These are phyloP conservation scores for Eremochloa ophiuroides DNA, from an alignment of 176 grass and related monocot genomes.

Conservation along the genomic window DNA sequence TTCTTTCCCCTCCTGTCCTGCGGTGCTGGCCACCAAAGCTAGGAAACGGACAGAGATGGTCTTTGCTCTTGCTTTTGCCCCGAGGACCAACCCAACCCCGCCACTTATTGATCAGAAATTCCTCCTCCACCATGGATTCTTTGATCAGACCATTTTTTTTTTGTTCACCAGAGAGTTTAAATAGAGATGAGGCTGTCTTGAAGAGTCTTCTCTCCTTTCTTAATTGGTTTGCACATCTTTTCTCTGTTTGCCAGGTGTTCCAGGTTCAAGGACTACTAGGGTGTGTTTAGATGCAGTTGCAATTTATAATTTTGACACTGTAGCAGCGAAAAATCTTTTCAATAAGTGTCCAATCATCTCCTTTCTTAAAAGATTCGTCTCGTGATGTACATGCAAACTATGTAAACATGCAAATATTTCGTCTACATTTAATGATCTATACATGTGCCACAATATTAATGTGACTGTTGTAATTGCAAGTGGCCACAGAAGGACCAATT, in stretches of 20 bases:
- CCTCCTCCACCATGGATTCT: not conserved
- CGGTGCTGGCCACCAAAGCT: not conserved
- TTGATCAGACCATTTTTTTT: not conserved
- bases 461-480: too few species aligned
- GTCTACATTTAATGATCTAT: too few species aligned
- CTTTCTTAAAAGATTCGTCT: too few species aligned
- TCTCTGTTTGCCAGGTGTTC: not conserved
- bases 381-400: too few species aligned
- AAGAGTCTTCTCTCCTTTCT: not conserved
- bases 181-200: not conserved
- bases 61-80: not conserved
- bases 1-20: not conserved
- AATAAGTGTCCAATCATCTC: too few species aligned
- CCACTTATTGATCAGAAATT: not conserved
- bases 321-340: too few species aligned
- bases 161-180: not conserved
- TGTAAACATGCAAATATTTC: too few species aligned
- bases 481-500: constrained; percentile 1
- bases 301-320: too few species aligned
- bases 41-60: not conserved
- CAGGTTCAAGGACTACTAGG: too few species aligned
- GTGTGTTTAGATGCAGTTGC: too few species aligned
- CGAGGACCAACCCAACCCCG: not conserved
- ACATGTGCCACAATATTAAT: too few species aligned
- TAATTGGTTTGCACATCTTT: constrained; percentile 9